Evolutionary conservation across 345 rosid species (phyloP), one percentile per base, ranked within the genome.

Genomic region (Brassica rapa): DNA sequence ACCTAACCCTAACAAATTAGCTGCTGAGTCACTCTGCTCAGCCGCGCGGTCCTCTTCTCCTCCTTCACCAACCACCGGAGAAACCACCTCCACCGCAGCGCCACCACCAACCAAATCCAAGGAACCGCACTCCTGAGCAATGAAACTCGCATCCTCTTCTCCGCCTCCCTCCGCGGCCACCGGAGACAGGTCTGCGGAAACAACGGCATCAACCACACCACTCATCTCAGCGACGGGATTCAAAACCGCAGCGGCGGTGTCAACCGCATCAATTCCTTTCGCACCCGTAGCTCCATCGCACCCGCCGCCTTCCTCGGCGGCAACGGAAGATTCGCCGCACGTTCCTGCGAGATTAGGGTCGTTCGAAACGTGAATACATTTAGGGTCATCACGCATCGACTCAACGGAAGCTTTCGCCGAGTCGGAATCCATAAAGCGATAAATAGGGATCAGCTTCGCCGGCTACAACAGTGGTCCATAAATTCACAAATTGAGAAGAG

Each of bases 391-490:
- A 8, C 67, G 35, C 35, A 72, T 37, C 72, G 68, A 56, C 37
- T 65, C 82, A 10, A 78, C 5, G 62, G 69, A 66, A 72, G 72
- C 70, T 60, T 12, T 73, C 43, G 59, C 25, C 12, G 74, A 51
- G 70, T 73, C 78, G 14, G 82, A 68, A 74, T 80, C 78, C 82
- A 73, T 68, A 3, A 32, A 35, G 33, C 57, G 65, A 8, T 0
- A 35, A 73, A 1, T 3, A 78, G 29, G 64, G 74, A 61, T 79
- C 70, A 72, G 78, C 51, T 73, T 79, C 66, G 70, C 8, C 32
- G 57, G 61, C 0, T 30, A 78, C 70, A 62, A 67, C 67, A 77
- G 2, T 53, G 8, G 64, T 68, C 82, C 82, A 80, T 80, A 68
- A 74, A 68, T 2, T 62, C 39, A 60, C 53, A 23, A 62, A 70